Base-by-base conservation (phyloP, 805 yeast genomes). In the Nakazawaea ambrosiae region DNA sequence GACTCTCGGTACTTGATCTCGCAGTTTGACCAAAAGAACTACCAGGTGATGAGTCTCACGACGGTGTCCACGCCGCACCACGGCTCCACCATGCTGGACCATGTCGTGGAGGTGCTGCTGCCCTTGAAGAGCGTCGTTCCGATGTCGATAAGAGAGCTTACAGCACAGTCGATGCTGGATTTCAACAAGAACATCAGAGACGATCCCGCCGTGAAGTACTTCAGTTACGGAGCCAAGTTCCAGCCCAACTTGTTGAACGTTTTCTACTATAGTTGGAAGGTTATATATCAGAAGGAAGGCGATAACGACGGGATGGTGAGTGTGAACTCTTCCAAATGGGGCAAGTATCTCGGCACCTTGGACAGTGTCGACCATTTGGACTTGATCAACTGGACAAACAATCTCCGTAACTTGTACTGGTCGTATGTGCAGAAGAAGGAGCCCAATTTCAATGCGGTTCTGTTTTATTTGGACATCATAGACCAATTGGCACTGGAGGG, bases 241-340 rank as follows among this genome's bases (percentile, higher is more conserved):
- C 49, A 51, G 10, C 95, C 96, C 0, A 54, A 58, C 25, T 72
- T 81, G 69, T 66, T 65, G 45, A 80, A 73, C 44, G 57, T 81
- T 2, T 83, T 86, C 49, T 66, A 67, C 34, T 55, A 70, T 7
- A 66, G 92, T 1, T 83, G 90, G 82, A 61, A 62, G 18, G 63
- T 83, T 3, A 70, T 87, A n/a, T 56, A 68, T 38, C 45, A 48
- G 30, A 50, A 41, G 4, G 68, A 66, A 33, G 77, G 80, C 4
- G 78, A 73, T 14, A 88, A 86, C 53, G 97, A 88, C 59, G 97
- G 97, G 0, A 58, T 89, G 63, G 94, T 88, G 2, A 80, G 90
- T 43, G 81, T 86, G 2, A 61, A 66, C 27, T 82, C 92, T 41
- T 64, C 94, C 1, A 73, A 71, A 49, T 88, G 96, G 96, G 96